Evolutionary conservation across 768 basidiomycete species (phyloP), one percentile per base, ranked within the genome.

Genomic region (Russula virescens): DNA sequence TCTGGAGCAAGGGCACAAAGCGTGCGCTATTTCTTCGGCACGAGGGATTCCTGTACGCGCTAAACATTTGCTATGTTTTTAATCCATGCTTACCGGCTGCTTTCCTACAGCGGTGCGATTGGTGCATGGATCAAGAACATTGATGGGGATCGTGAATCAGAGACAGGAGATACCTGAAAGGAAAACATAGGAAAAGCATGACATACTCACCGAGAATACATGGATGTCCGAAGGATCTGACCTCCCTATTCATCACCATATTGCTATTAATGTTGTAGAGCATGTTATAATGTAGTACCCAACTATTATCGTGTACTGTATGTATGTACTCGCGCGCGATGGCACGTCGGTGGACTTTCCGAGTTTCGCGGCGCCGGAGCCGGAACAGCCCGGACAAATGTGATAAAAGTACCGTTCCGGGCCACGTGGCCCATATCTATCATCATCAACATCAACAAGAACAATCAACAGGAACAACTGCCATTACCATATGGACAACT

Each of bases 101-200:
- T 26, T 52, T 49, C 18, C 49, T 64, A 61, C 68, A 94, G 94
- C 63, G 96, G 96, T 53, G 81, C 93, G 6, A 91, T 98, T 63
- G 96, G 96, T 6, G 97, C 97, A 50, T 99, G 96, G 96, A 89
- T 99, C 73, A 93, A 91, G 78, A 97, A 96, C 73, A 93, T 98
- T 64, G 88, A 86, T 58, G 75, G 81, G 55, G 70, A 73, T 31
- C 67, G 57, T 55, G 64, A 58, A 57, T 57, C 58, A 21, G 66
- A 66, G 46, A 54, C 66, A 47, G 61, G 61, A 35, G 62, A 64
- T 23, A 16, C 47, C 54, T 60, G 62, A 63, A 38, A 23, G 25
- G 31, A 9, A 6, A 31, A 19, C 38, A 26, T 26, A 31, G 40
- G 16, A 14, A 11, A 19, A 11, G 51, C 46, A 55, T 19, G 35